These are phyloP conservation scores for Rhododendron vialii DNA, from an alignment of 148 eudicot genomes.

Conservation along the genomic window DNA sequence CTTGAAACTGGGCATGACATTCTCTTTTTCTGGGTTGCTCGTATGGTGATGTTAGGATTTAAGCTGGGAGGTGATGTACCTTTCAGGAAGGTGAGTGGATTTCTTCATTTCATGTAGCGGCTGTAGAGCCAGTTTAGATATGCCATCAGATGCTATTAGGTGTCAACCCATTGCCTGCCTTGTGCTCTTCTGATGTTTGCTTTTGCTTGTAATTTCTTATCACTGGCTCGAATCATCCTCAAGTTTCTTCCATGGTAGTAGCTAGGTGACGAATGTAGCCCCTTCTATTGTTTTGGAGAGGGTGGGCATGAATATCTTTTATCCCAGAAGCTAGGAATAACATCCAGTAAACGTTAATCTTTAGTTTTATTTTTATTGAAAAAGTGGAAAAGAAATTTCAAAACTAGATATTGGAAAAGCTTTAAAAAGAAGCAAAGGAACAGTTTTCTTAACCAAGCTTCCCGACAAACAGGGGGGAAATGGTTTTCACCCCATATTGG, in stretches of 20 bases:
- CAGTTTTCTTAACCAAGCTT: neutral
- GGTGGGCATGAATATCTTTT: constrained; percentile 1
- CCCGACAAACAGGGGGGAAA: neutral
- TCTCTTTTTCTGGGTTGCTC: constrained; percentile 96
- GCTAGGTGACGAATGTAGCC: neutral
- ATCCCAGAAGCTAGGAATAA: neutral
- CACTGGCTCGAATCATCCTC: neutral
- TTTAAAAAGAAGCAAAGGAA: too few relatives aligned
- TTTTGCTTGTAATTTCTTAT: neutral
- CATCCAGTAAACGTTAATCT: too few relatives aligned
- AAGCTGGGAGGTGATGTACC: constrained; percentile 89
- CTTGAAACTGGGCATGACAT: constrained; percentile 99
- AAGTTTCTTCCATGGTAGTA: neutral
- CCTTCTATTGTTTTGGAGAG: neutral
- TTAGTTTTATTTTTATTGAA: neutral
- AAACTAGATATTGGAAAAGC: neutral
- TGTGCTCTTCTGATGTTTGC: neutral
- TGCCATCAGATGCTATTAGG: neutral
- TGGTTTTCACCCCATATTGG: neutral
- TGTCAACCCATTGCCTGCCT: neutral
- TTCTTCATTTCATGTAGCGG: neutral
- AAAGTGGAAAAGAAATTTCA: neutral
- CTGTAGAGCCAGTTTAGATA: neutral
- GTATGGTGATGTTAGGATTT: constrained; percentile 89
- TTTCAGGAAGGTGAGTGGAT: constrained; percentile 60